Conservation (phyloP, 305 asterid species). For the Fraxinus nigra region DNA sequence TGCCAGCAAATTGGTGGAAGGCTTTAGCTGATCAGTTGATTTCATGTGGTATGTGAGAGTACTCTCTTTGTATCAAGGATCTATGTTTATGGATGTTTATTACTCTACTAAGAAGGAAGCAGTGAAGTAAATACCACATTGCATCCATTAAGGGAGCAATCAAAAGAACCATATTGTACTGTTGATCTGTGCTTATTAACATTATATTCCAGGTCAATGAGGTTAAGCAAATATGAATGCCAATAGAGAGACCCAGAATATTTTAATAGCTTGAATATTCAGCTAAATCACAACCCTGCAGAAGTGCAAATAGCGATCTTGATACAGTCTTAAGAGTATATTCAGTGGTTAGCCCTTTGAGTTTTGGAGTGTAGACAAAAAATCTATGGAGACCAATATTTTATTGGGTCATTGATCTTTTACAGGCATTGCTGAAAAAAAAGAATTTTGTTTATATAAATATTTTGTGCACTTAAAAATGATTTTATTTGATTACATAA, state of each 20-base stretch:
- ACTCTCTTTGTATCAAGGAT: constrained; percentile 18
- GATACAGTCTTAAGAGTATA: not conserved
- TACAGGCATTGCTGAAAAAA: not conserved
- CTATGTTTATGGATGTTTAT: not conserved
- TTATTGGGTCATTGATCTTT: not conserved
- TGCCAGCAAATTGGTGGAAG: constrained; percentile 94
- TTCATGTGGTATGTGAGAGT: constrained; percentile 51
- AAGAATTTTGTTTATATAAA: not conserved
- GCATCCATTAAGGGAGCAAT: not conserved
- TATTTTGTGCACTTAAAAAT: not conserved
- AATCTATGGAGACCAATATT: not conserved
- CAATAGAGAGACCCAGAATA: not conserved
- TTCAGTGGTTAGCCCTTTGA: not conserved
- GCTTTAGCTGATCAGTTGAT: constrained; percentile 74
- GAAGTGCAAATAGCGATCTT: not conserved
- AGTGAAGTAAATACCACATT: not conserved
- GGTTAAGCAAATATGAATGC: not conserved
- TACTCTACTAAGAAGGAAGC: not conserved
- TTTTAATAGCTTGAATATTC: not conserved
- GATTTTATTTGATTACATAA: not conserved
- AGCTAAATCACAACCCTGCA: not conserved
- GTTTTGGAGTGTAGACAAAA: not conserved
- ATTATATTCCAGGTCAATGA: not conserved
- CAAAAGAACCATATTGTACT: not conserved
- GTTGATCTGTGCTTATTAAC: not conserved